Conservation (phyloP, 2,329 filamentous ascomycete species). For the Ophiostoma pallidulum region DNA sequence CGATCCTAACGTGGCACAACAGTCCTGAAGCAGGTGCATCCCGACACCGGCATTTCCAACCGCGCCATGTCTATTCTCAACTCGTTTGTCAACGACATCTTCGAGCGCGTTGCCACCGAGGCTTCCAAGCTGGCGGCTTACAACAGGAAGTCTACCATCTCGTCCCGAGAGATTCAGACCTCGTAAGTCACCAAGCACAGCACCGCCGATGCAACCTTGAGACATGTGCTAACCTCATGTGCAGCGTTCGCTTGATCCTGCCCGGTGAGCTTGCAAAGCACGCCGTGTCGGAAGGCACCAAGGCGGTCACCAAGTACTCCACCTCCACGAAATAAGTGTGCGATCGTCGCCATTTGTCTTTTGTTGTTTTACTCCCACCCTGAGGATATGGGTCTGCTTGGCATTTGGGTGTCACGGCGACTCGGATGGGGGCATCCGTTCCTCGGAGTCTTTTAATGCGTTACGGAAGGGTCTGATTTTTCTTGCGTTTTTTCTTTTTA, state of each 20-base stretch:
- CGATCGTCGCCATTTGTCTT: slow-evolving; percentile 39
- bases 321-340: slow-evolving; percentile 86
- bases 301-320: slow-evolving; percentile 99
- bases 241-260: slow-evolving; percentile 86
- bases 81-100: slow-evolving; percentile 99
- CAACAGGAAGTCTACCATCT: slow-evolving; percentile 99
- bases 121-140: slow-evolving; percentile 98
- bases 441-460: slow-evolving; percentile 58
- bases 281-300: slow-evolving; percentile 97
- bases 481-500: slow-evolving; percentile 38
- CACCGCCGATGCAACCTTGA: slow-evolving; percentile 27
- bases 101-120: slow-evolving; percentile 97
- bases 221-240: slow-evolving; percentile 43
- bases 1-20: slow-evolving; percentile 18
- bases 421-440: slow-evolving; percentile 36
- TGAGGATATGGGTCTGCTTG: slow-evolving; percentile 40
- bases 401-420: slow-evolving; percentile 52
- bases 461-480: slow-evolving; percentile 59
- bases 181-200: slow-evolving; percentile 45
- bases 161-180: slow-evolving; percentile 97
- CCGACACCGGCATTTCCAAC: slow-evolving; percentile 99
- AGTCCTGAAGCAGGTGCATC: slow-evolving; percentile 99
- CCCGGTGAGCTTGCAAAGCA: slow-evolving; percentile 99
- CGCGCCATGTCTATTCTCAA: slow-evolving; percentile 99
- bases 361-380: slow-evolving; percentile 34